These are phyloP conservation scores for Macrocybe gigantea DNA, from an alignment of 768 basidiomycete species.

Conservation along the genomic window DNA sequence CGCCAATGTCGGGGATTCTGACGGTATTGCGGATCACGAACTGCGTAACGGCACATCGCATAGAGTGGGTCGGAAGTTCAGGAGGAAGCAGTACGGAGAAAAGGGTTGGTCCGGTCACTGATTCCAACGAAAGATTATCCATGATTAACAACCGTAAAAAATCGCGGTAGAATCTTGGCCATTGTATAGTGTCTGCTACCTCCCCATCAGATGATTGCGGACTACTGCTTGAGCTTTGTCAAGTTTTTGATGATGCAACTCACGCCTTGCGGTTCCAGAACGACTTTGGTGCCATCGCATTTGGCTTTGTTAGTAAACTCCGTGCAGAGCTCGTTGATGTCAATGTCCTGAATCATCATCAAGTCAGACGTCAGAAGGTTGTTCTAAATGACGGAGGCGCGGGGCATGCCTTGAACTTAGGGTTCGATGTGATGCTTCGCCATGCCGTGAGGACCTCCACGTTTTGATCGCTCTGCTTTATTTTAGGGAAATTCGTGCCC, in stretches of 20 bases:
- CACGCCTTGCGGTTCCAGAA: slow-evolving; percentile 56
- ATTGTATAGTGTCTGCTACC: slow-evolving; percentile 26
- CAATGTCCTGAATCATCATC: slow-evolving; percentile 49
- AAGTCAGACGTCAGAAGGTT: slow-evolving; percentile 3
- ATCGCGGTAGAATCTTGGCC: no score
- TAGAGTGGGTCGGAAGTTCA: no score
- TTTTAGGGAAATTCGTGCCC: slow-evolving; percentile 64
- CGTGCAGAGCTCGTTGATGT: slow-evolving; percentile 72
- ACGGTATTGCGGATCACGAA: no score
- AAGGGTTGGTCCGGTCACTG: no score
- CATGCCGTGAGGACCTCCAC: slow-evolving; percentile 77
- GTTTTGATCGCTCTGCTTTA: slow-evolving; percentile 64
- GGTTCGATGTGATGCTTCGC: slow-evolving; percentile 69
- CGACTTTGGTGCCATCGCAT: slow-evolving; percentile 82
- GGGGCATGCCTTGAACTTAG: slow-evolving; percentile 64
- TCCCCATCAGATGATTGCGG: neutral
- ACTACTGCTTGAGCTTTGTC: slow-evolving; percentile 15
- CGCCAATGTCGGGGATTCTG: no score
- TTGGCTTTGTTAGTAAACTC: slow-evolving; percentile 79
- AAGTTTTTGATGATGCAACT: slow-evolving; percentile 40
- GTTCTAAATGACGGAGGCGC: slow-evolving; percentile 3
- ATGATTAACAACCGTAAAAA: no score
- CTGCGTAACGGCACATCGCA: no score
- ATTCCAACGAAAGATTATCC: no score
- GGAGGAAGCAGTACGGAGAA: no score